Evolutionary conservation across 2,329 filamentous ascomycete genomes (phyloP).

Genomic region (Botrytis fragariae): DNA sequence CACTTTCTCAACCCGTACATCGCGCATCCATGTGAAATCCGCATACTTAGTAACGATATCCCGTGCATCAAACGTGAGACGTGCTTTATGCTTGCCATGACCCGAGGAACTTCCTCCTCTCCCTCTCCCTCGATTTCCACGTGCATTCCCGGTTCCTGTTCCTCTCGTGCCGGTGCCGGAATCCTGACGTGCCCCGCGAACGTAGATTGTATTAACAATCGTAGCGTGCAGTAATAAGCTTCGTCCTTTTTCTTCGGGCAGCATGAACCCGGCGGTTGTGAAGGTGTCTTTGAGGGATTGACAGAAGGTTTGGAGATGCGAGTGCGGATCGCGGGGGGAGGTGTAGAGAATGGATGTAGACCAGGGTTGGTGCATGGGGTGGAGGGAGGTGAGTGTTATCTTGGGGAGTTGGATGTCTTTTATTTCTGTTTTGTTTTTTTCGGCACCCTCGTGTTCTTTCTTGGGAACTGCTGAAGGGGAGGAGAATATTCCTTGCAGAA

Average conservation of each 20-base stretch:
- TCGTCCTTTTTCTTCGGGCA: slow-evolving; percentile 50
- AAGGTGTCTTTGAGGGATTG: slow-evolving; percentile 55
- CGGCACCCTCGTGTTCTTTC: neutral
- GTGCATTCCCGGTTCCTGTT: slow-evolving; percentile 26
- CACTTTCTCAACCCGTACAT: slow-evolving; percentile 65
- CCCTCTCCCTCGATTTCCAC: neutral
- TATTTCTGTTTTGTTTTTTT: neutral
- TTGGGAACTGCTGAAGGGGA: accelerated
- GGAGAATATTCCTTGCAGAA: slow-evolving; percentile 37
- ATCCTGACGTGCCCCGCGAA: slow-evolving; percentile 35
- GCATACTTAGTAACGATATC: slow-evolving; percentile 58
- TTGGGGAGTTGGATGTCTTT: neutral
- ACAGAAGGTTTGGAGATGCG: slow-evolving; percentile 56
- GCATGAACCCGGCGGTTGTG: slow-evolving; percentile 53
- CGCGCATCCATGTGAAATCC: slow-evolving; percentile 68
- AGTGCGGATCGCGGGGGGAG: slow-evolving; percentile 53
- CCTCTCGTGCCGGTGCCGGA: slow-evolving; percentile 11
- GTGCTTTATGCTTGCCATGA: slow-evolving; percentile 27
- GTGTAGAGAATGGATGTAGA: slow-evolving; percentile 58
- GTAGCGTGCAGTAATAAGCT: slow-evolving; percentile 79
- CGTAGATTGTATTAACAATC: slow-evolving; percentile 81
- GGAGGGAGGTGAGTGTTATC: slow-evolving; percentile 38
- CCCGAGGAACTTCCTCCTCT: slow-evolving; percentile 28
- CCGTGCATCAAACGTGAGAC: slow-evolving; percentile 51
- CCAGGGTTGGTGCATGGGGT: slow-evolving; percentile 49